Percentiles rank a stretch among this genome's conserved stretches.
These are phyloP conservation scores for Aspergillus unguis DNA, from an alignment of 2,329 filamentous ascomycete species.

Conservation along the genomic window DNA sequence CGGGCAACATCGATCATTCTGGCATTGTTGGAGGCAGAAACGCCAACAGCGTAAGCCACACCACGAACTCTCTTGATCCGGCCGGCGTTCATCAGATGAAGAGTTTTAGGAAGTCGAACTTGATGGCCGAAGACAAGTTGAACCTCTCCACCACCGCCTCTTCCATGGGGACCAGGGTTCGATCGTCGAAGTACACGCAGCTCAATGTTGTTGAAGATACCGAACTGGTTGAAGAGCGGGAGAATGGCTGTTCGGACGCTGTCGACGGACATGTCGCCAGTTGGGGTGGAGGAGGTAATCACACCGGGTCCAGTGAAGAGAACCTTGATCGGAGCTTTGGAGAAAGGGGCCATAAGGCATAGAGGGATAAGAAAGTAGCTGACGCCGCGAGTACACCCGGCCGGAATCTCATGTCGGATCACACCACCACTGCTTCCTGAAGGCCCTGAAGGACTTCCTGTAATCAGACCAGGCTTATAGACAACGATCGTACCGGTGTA, in stretches of 20 bases:
- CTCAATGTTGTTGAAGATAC: conserved; percentile 82
- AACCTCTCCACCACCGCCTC: conserved; percentile 85
- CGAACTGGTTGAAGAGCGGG: conserved; percentile 85
- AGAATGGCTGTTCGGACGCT: conserved; percentile 90
- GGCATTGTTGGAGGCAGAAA: conserved; percentile 87
- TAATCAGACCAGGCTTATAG: conserved; percentile 89
- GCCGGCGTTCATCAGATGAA: conserved; percentile 81
- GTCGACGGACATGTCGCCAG: conserved; percentile 86
- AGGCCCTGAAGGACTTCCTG: conserved; percentile 72
- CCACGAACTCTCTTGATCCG: conserved; percentile 84
- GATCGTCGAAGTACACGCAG: conserved; percentile 76
- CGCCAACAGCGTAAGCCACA: conserved; percentile 89
- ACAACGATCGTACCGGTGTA: conserved; percentile 92
- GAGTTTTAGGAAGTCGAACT: conserved; percentile 85
- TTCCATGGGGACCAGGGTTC: conserved; percentile 70
- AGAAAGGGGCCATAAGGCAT: conserved; percentile 87
- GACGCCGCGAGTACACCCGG: conserved; percentile 72
- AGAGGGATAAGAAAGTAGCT: conserved; percentile 90
- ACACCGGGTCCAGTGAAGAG: conserved; percentile 87
- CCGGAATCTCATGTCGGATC: conserved; percentile 75
- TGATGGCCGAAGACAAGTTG: conserved; percentile 92
- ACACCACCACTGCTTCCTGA: conserved; percentile 68
- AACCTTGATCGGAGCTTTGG: conserved; percentile 86
- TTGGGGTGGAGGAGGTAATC: conserved; percentile 80
- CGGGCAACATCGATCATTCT: conserved; percentile 90